Evolutionary conservation across 768 basidiomycete genomes (phyloP).

Genomic region (Infundibulicybe gibba): DNA sequence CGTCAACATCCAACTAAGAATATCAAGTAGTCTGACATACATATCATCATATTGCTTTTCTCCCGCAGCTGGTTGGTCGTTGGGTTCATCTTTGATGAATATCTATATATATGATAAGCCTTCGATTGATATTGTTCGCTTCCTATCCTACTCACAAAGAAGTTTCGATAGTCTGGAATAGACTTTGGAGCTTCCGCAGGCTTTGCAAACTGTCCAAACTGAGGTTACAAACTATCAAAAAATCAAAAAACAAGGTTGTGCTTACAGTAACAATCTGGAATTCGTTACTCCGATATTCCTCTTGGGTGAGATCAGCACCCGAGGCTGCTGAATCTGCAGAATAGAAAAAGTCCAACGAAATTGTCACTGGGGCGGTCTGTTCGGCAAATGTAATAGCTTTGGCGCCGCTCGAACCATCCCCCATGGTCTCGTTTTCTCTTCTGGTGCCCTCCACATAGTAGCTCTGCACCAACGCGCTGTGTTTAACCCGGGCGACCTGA

Average conservation of each 20-base stretch:
- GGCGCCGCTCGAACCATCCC: too few relatives aligned
- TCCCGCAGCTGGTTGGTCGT: background rate
- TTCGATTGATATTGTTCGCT: background rate
- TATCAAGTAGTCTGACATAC: background rate
- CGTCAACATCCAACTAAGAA: background rate
- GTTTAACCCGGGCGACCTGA: too few relatives aligned
- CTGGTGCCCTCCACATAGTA: too few relatives aligned
- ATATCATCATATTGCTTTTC: conserved; percentile 5
- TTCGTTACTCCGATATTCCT: conserved; percentile 3
- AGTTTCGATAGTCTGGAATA: conserved; percentile 4
- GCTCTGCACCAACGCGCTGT: too few relatives aligned
- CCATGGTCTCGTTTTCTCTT: too few relatives aligned
- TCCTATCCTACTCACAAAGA: conserved; percentile 1
- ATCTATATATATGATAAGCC: background rate
- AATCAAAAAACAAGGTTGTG: background rate
- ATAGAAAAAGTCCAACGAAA: too few relatives aligned
- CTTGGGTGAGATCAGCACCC: background rate
- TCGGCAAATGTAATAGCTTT: too few relatives aligned
- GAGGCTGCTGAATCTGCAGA: too few relatives aligned
- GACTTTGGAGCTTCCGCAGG: background rate
- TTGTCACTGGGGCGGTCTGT: too few relatives aligned
- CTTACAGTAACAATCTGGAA: conserved; percentile 3
- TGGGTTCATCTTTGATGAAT: conserved; percentile 4
- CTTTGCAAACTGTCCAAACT: background rate
- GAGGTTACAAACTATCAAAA: background rate